Percentiles rank a stretch among this genome's conserved stretches.
Evolutionary conservation across 495 filamentous ascomycete species (phyloP).

Genomic region (Hypoxylon fragiforme): DNA sequence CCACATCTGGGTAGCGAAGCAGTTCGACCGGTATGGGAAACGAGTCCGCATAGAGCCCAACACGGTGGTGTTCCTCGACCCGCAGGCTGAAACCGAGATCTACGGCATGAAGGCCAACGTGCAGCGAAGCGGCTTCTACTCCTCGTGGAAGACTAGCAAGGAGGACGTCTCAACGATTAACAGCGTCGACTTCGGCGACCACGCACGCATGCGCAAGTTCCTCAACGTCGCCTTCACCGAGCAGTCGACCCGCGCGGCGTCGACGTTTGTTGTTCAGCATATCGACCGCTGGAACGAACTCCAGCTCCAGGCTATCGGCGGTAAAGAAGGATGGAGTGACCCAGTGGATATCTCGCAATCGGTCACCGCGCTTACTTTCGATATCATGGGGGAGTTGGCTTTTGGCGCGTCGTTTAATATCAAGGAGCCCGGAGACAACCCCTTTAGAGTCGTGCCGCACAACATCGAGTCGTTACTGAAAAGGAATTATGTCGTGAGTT

Average conservation of each 20-base stretch:
- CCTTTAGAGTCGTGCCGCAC: constrained; percentile 29
- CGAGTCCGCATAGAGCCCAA: constrained; percentile 36
- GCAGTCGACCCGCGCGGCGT: constrained; percentile 26
- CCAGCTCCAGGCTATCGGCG: constrained; percentile 12
- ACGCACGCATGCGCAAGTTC: constrained; percentile 36
- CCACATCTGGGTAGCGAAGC: constrained; percentile 30
- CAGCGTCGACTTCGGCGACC: constrained; percentile 27
- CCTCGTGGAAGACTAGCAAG: constrained; percentile 11
- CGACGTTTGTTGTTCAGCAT: constrained; percentile 30
- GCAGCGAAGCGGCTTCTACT: constrained; percentile 32
- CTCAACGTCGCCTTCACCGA: constrained; percentile 33
- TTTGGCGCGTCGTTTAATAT: constrained; percentile 59
- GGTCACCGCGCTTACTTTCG: constrained; percentile 29
- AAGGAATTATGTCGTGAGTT: no score
- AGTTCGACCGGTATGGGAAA: constrained; percentile 34
- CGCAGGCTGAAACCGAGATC: constrained; percentile 30
- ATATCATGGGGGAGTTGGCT: constrained; percentile 50
- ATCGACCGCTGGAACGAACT: constrained; percentile 41
- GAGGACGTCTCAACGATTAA: constrained; percentile 25
- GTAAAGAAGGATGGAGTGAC: constrained; percentile 25
- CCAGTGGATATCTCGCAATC: constrained; percentile 29
- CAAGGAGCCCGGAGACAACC: constrained; percentile 39
- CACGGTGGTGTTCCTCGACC: constrained; percentile 34
- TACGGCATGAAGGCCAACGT: constrained; percentile 40
- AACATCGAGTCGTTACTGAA: constrained; percentile 25